Evolutionary conservation across 345 rosid species (phyloP).

Genomic region (Eucalyptus virginea): DNA sequence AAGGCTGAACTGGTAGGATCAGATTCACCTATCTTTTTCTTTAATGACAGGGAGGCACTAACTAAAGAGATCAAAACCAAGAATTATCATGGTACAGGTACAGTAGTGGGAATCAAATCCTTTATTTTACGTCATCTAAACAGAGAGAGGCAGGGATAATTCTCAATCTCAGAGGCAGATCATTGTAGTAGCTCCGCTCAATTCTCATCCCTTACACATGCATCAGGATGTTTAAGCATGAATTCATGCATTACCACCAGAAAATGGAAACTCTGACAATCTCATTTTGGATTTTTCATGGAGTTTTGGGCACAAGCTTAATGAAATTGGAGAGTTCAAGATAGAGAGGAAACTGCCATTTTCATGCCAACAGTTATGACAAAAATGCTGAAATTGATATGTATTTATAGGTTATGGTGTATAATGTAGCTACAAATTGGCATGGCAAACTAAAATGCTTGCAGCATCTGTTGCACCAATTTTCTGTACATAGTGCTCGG

Average conservation of each 20-base stretch:
- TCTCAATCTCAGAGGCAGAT: background rate
- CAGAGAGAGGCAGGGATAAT: background rate
- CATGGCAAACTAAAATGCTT: background rate
- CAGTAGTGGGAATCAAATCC: background rate
- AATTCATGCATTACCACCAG: background rate
- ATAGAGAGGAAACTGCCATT: background rate
- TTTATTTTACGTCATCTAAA: background rate
- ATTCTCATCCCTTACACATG: background rate
- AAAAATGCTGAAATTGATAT: background rate
- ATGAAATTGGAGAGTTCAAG: background rate
- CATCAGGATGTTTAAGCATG: background rate
- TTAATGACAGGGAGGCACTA: background rate
- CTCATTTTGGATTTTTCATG: background rate
- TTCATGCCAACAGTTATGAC: background rate
- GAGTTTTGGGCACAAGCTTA: background rate
- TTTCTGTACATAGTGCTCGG: background rate
- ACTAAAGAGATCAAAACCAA: background rate
- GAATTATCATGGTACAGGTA: background rate
- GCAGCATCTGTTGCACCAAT: background rate
- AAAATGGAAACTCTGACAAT: background rate
- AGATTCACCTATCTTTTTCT: background rate
- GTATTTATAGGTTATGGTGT: background rate
- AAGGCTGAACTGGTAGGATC: background rate
- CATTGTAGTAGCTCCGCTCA: background rate
- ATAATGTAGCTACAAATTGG: background rate